Base-by-base conservation (phyloP, 2,329 filamentous ascomycete species). In the Nectriaceae sp. region DNA sequence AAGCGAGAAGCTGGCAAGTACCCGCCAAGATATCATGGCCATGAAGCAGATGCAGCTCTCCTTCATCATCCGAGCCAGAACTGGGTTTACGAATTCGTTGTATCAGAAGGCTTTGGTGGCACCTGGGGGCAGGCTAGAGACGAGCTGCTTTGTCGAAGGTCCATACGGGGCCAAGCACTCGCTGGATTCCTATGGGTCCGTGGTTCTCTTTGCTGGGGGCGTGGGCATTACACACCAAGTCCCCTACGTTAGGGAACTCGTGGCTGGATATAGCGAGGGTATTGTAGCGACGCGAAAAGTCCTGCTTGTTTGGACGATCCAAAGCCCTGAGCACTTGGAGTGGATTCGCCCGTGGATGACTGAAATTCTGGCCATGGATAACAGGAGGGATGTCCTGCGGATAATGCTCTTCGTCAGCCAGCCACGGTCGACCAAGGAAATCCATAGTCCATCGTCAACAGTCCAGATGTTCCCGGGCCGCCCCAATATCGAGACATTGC, bases 291-390 rank as follows among this genome's bases (percentile, higher is more conserved):
- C 86, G 2, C 82, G 86, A 53, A 88, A 85, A 65, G 77, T 92
- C 42, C 75, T 90, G 4, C 77, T 93, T 20, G 83, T 91, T 35
- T 93, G 89, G 89, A 85, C 85, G 41, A 88, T 93, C 48, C 88
- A 89, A 61, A 87, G 81, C 60, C 86, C 86, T 59, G 88, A 91
- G 71, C 88, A 91, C 66, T 77, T 92, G 22, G 88, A 92, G 68
- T 92, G 88, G 88, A 90, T 91, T 64, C 79, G 87, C 40, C 86
- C 87, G 6, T 91, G 87, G 87, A 91, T 92, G 88, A 90, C 87
- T 3, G 79, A 86, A 62, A 90, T 91, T 53, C 75, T 91, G 33
- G 80, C 82, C 49, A 88, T 91, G 84, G 85, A 89, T 48, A 82
- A 79, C 66, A 82, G 88, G 42, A 80, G 88, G 47, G 88, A 91